Evolutionary conservation across 1,284 basidiomycete species (phyloP), one percentile per base, ranked within the genome.

Genomic region (Termitomyces sp.): DNA sequence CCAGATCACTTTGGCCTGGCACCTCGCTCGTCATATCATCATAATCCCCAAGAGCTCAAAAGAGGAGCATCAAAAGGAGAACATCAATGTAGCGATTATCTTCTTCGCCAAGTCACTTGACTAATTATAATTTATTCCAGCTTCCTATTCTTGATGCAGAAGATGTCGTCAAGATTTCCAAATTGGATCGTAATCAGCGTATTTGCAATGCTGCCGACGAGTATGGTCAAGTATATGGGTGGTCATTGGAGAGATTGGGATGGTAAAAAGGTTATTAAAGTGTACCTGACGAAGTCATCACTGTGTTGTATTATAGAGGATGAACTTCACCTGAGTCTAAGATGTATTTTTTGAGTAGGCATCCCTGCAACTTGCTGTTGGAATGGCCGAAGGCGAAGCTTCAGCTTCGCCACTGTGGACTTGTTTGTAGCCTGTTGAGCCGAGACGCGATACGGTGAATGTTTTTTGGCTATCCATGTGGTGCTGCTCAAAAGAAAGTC

Each of bases 391-490:
- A 30, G 17, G 19, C 9, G 21, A 30, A 13, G n/a, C 30, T n/a
- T 17, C 28, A 13, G n/a, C 30, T n/a, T 17, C 28, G 28, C 67
- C 68, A 39, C 70, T 68, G 54, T 80, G 79, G 40, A 30, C 28
- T 30, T 30, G 8, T 30, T 6, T 30, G 3, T 6, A 81, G 68
- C 39, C 78, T 74, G 60, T 81, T 80, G 53, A 81, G 67, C 80
- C 79, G 81, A 3, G 77, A 77, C 2, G 78, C 80, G 38, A 81
- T 70, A 15, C 79, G 72, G 64, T 73, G 5, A 81, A 1, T 79
- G 79, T 61, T 78, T 76, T 64, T 81, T 82, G 8, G 80, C 80
- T 38, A 82, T 70, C 63, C 82, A 80, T 21, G 70, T 60, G 58
- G 82, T 77, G 56, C 24, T 38, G 30, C 33, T 19, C 50, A 26